A percentile compares a stretch with the other conserved stretches of the same genome.
These are phyloP conservation scores for Phytophthora melonis DNA, from an alignment of 352 stramenopile species.

Conservation along the genomic window DNA sequence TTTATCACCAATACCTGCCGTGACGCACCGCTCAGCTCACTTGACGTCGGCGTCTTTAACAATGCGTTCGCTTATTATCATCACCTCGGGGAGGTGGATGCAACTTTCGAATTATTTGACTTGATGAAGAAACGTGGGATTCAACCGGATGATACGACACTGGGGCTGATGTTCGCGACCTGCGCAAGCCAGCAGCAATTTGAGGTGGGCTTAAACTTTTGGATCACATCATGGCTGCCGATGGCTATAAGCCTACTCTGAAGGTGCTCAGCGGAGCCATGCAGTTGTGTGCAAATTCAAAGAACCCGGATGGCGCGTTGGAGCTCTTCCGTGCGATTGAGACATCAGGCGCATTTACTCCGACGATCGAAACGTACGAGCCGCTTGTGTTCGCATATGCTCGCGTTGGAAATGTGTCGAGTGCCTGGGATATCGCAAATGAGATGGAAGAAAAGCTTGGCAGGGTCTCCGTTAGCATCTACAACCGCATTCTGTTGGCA, in stretches of 20 bases:
- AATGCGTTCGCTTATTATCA: constrained; percentile 74
- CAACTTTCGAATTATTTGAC: constrained; percentile 67
- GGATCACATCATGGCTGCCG: constrained; percentile 59
- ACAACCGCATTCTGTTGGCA: no score
- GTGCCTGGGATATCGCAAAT: constrained; percentile 44
- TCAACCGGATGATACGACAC: constrained; percentile 51
- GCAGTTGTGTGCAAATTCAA: constrained; percentile 54
- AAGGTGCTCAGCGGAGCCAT: constrained; percentile 65
- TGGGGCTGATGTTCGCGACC: constrained; percentile 69
- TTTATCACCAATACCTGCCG: constrained; percentile 61
- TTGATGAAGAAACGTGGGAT: constrained; percentile 61
- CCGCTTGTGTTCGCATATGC: constrained; percentile 65
- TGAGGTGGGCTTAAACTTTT: constrained; percentile 64
- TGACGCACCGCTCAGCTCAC: constrained; percentile 37
- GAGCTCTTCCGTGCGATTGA: constrained; percentile 64
- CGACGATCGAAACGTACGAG: constrained; percentile 53
- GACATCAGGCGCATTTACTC: constrained; percentile 43
- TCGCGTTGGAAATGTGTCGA: no score
- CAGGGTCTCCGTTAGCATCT: constrained; percentile 33
- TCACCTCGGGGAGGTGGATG: constrained; percentile 52
- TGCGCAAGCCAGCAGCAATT: constrained; percentile 55
- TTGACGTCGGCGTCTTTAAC: constrained; percentile 71
- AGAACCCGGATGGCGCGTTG: constrained; percentile 54
- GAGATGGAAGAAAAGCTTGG: constrained; percentile 62
- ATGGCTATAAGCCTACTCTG: constrained; percentile 53